Evolutionary conservation across 2,329 filamentous ascomycete genomes (phyloP).

Genomic region (Ceratocystis huliohia): DNA sequence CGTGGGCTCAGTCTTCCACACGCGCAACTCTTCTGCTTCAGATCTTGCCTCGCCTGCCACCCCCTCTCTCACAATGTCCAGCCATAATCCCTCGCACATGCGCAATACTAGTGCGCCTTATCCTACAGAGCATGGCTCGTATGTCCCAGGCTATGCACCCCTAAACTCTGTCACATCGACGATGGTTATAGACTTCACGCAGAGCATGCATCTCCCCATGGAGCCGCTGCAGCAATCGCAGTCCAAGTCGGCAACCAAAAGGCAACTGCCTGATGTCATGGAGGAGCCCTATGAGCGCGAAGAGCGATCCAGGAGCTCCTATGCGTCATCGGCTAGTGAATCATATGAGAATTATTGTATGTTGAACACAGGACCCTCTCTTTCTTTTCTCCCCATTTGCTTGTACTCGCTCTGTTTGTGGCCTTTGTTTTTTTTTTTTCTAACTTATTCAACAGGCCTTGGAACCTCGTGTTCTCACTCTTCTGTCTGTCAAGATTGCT

Average conservation of each 20-base stretch:
- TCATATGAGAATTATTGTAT: slow-evolving; percentile 57
- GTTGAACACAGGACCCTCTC: slow-evolving; percentile 36
- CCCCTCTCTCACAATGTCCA: slow-evolving; percentile 35
- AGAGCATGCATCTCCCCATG: slow-evolving; percentile 5
- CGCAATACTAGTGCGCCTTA: slow-evolving; percentile 64
- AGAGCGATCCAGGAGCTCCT: slow-evolving; percentile 35
- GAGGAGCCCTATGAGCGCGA: slow-evolving; percentile 68
- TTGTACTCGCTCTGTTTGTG: slow-evolving; percentile 17
- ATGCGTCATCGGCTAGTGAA: slow-evolving; percentile 34
- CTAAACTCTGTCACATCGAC: slow-evolving; percentile 9
- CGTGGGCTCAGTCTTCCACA: slow-evolving; percentile 33
- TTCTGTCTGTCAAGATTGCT: neutral
- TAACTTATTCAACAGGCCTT: slow-evolving; percentile 12
- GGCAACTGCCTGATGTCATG: slow-evolving; percentile 64
- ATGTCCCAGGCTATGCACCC: slow-evolving; percentile 37
- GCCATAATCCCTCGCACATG: slow-evolving; percentile 29
- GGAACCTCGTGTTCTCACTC: neutral
- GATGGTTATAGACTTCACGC: slow-evolving; percentile 24
- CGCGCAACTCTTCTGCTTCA: slow-evolving; percentile 46
- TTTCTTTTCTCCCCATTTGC: neutral
- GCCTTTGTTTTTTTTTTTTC: slow-evolving; percentile 18
- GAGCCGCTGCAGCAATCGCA: slow-evolving; percentile 24
- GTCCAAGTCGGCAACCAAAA: slow-evolving; percentile 39
- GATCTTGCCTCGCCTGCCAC: slow-evolving; percentile 58
- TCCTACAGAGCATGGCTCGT: slow-evolving; percentile 46